phyloP scores from a whole-genome alignment of 1,284 basidiomycete species.

The Puccinia triticina region DNA sequence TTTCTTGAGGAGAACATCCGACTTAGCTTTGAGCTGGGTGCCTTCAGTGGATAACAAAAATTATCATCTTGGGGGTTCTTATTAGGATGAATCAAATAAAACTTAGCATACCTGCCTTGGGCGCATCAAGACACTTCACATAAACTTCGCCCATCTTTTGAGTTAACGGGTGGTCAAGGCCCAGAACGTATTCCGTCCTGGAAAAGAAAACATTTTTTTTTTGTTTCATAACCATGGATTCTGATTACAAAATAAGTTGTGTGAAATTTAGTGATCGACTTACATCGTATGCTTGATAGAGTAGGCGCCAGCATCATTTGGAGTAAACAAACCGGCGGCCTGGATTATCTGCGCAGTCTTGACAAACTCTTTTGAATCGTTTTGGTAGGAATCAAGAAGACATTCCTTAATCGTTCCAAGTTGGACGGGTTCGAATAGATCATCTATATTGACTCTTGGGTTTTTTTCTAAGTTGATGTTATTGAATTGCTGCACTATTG shows the following conservation, averaged over 20 bases:
- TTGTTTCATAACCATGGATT: not conserved
- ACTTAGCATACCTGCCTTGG: slow-evolving; percentile 29
- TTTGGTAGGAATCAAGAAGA: slow-evolving; percentile 2
- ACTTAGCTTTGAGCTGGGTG: not conserved
- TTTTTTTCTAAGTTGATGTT: slow-evolving; percentile 23
- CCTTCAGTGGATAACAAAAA: too few relatives aligned
- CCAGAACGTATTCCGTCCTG: slow-evolving; percentile 32
- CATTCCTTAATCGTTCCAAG: not conserved
- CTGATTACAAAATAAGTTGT: not conserved
- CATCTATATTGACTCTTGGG: not conserved
- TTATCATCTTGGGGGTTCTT: too few relatives aligned
- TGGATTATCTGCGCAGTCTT: slow-evolving; percentile 33
- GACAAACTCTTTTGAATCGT: slow-evolving; percentile 16
- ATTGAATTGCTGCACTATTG: slow-evolving; percentile 34
- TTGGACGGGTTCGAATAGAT: slow-evolving; percentile 16
- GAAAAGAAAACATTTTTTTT: not conserved
- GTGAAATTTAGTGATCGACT: not conserved
- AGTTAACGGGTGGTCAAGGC: slow-evolving; percentile 22
- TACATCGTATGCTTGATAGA: slow-evolving; percentile 24
- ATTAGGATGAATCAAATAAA: not conserved
- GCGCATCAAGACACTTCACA: slow-evolving; percentile 41
- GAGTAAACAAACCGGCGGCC: slow-evolving; percentile 12
- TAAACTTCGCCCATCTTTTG: slow-evolving; percentile 32
- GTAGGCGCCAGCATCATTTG: slow-evolving; percentile 6
- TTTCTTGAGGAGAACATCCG: not conserved